A percentile compares a stretch with the other conserved stretches of the same genome.
Conservation (phyloP, 2,329 filamentous ascomycete species). For the Pyrenochaeta sp. region DNA sequence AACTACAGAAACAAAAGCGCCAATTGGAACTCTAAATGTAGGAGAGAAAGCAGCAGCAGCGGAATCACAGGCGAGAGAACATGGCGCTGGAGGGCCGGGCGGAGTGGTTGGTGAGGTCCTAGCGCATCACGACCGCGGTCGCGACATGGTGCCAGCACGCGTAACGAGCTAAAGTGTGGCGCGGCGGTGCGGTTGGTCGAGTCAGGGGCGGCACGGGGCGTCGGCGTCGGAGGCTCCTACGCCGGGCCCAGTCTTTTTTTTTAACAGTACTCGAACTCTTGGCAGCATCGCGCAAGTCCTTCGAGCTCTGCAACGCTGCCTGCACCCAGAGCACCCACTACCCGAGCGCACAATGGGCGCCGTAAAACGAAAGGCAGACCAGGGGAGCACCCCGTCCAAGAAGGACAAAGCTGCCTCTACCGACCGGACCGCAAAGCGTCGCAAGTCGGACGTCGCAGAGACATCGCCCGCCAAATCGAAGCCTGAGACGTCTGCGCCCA, state of each 20-base stretch:
- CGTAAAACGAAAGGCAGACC: conserved; percentile 56
- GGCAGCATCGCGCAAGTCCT: conserved; percentile 20
- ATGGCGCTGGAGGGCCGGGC: conserved; percentile 8
- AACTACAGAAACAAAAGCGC: conserved; percentile 11
- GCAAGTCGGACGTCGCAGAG: conserved; percentile 44
- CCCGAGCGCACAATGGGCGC: conserved; percentile 49
- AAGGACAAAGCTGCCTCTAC: conserved; percentile 35
- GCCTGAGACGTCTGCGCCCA: conserved; percentile 38
- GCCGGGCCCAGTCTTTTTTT: conserved; percentile 3
- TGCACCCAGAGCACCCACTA: conserved; percentile 5
- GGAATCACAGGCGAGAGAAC: neutral
- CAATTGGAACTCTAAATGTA: conserved; percentile 8
- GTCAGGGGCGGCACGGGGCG: no score
- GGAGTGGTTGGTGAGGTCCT: conserved; percentile 11
- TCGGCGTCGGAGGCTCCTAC: conserved; percentile 1
- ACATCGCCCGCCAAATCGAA: conserved; percentile 38
- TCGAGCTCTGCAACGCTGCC: conserved; percentile 15
- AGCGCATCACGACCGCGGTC: conserved; percentile 11
- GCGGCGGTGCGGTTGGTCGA: no score
- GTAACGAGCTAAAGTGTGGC: conserved; percentile 1
- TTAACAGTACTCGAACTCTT: conserved; percentile 19
- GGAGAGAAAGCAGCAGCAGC: conserved; percentile 5
- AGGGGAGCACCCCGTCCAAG: conserved; percentile 36
- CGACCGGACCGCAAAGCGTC: conserved; percentile 47
- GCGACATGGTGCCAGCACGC: conserved; percentile 15